Evolutionary conservation across 805 yeast species (phyloP).

Genomic region (Martiniozyma abietophila): DNA sequence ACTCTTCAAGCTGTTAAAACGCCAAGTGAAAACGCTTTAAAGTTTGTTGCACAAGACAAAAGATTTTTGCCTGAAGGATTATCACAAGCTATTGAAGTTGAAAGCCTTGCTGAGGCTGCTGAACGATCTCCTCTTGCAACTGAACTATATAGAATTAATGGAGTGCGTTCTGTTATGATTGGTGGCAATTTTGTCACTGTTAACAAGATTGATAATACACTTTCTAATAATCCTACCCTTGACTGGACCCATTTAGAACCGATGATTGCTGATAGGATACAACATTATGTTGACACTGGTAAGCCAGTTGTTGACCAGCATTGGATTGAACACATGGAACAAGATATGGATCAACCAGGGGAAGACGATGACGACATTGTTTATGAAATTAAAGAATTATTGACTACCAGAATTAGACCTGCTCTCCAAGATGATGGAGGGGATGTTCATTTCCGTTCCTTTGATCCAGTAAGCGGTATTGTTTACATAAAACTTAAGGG

Average conservation of each 20-base stretch:
- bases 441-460: conserved; percentile 56
- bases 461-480: conserved; percentile 46
- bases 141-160: conserved; percentile 48
- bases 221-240: conserved; percentile 27
- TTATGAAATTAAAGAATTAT: conserved; percentile 58
- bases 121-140: conserved; percentile 57
- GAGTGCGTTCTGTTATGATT: conserved; percentile 63
- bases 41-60: conserved; percentile 44
- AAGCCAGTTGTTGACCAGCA: conserved; percentile 19
- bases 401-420: conserved; percentile 62
- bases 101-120: conserved; percentile 42
- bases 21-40: conserved; percentile 69
- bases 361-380: conserved; percentile 63
- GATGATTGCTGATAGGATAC: conserved; percentile 19
- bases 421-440: conserved; percentile 74
- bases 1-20: conserved; percentile 43
- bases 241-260: conserved; percentile 24
- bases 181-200: conserved; percentile 70
- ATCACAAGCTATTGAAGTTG: conserved; percentile 41
- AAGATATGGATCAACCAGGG: conserved; percentile 22
- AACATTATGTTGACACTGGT: conserved; percentile 20
- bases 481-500: conserved; percentile 54
- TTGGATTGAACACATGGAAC: conserved; percentile 17
- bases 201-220: conserved; percentile 37
- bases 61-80: conserved; percentile 36